Percentiles rank a stretch among this genome's conserved stretches.
Conservation (phyloP, 2,329 filamentous ascomycete species). For the Penicillium sp. region DNA sequence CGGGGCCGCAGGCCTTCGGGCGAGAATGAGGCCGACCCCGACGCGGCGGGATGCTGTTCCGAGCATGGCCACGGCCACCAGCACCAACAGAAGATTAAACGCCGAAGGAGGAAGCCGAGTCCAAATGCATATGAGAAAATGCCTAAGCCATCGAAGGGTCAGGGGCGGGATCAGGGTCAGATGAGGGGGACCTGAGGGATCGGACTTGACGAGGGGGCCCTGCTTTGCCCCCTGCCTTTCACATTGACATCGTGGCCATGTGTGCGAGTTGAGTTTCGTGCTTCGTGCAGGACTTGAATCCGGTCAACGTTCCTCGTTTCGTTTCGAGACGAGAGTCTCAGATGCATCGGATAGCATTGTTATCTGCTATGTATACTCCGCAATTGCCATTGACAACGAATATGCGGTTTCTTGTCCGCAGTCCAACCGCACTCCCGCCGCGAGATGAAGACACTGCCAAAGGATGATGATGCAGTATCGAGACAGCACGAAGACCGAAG, state of each 20-base stretch:
- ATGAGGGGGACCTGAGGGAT: conserved; percentile 15
- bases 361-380: background rate
- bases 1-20: conserved; percentile 21
- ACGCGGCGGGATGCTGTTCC: conserved; percentile 21
- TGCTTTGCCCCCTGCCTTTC: background rate
- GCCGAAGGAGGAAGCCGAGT: conserved; percentile 40
- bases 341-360: no score
- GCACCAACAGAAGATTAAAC: conserved; percentile 21
- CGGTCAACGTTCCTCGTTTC: background rate
- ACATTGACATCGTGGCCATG: background rate
- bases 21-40: conserved; percentile 22
- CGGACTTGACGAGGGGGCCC: no score
- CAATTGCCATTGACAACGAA: background rate
- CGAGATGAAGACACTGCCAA: background rate
- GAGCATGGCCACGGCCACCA: conserved; percentile 4
- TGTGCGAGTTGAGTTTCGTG: background rate
- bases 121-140: conserved; percentile 53
- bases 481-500: background rate
- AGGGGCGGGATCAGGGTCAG: background rate
- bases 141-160: conserved; percentile 35
- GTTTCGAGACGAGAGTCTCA: background rate
- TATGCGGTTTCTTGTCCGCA: background rate
- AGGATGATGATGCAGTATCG: background rate
- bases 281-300: background rate
- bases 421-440: background rate